A percentile compares a stretch with the other conserved stretches of the same genome.
phyloP scores from a whole-genome alignment of 768 basidiomycete species.

The Chalciporus piperatus region DNA sequence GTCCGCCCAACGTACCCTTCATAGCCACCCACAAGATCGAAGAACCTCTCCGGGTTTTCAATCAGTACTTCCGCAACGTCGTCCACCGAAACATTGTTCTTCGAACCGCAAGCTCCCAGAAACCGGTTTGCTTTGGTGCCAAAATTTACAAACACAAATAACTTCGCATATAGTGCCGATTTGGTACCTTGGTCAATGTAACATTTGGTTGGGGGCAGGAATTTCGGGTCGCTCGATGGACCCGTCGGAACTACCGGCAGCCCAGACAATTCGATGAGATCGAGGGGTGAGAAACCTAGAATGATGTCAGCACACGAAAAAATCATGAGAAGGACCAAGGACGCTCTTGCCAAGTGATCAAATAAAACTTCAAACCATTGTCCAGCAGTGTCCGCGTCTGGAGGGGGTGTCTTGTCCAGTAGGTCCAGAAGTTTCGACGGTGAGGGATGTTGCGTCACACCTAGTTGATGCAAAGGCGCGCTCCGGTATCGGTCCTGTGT shows the following conservation, averaged over 20 bases:
- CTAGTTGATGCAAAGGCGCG: slow-evolving; percentile 55
- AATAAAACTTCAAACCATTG: slow-evolving; percentile 64
- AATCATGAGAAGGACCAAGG: neutral
- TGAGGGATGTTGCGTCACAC: slow-evolving; percentile 63
- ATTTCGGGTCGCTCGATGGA: slow-evolving; percentile 29
- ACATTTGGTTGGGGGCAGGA: slow-evolving; percentile 58
- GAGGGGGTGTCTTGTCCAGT: slow-evolving; percentile 54
- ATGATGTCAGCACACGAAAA: neutral
- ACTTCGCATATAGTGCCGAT: slow-evolving; percentile 44
- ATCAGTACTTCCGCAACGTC: slow-evolving; percentile 69
- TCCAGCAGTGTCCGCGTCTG: slow-evolving; percentile 46
- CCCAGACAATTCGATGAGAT: slow-evolving; percentile 53
- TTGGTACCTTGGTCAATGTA: slow-evolving; percentile 29
- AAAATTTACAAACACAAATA: slow-evolving; percentile 86
- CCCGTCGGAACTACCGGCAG: slow-evolving; percentile 61
- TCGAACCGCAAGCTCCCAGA: slow-evolving; percentile 77
- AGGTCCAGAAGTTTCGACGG: slow-evolving; percentile 51
- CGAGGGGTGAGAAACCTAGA: slow-evolving; percentile 48
- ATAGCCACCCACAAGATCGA: slow-evolving; percentile 59
- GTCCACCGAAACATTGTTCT: slow-evolving; percentile 74
- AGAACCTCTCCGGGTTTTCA: slow-evolving; percentile 63
- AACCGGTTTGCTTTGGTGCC: slow-evolving; percentile 76
- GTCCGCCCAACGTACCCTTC: slow-evolving; percentile 47
- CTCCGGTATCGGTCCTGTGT: slow-evolving; percentile 47
- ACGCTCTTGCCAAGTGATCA: slow-evolving; percentile 52